Conservation (phyloP, 2,329 filamentous ascomycete genomes). For the Penicillium vulpinum region DNA sequence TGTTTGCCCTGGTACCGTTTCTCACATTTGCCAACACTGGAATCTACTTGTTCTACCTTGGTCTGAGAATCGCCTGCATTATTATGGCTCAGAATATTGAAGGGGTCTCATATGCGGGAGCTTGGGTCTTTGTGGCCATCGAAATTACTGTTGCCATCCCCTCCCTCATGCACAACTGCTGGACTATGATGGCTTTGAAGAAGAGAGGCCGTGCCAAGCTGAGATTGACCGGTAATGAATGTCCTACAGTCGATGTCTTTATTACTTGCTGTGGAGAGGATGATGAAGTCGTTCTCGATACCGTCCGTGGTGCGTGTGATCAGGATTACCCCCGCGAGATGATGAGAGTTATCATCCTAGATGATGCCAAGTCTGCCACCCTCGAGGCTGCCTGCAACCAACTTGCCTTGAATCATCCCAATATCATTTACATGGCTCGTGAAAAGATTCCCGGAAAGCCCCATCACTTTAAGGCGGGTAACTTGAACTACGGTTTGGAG, state of each 20-base stretch:
- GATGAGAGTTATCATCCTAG: constrained; percentile 42
- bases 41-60: constrained; percentile 51
- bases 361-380: constrained; percentile 40
- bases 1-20: constrained; percentile 38
- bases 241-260: constrained; percentile 46
- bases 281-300: constrained; percentile 43
- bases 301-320: constrained; percentile 39
- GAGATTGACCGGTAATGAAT: constrained; percentile 42
- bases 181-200: constrained; percentile 60
- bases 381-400: constrained; percentile 39
- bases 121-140: constrained; percentile 60
- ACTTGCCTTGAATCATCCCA: constrained; percentile 38
- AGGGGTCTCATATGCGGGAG: constrained; percentile 48
- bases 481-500: constrained; percentile 62
- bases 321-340: constrained; percentile 44
- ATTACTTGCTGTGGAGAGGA: constrained; percentile 49
- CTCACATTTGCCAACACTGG: constrained; percentile 37
- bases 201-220: constrained; percentile 56
- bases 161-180: constrained; percentile 58
- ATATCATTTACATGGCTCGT: constrained; percentile 46
- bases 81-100: constrained; percentile 51
- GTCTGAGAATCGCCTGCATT: constrained; percentile 54
- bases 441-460: constrained; percentile 41
- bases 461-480: constrained; percentile 64
- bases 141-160: constrained; percentile 57